A percentile compares a stretch with the other conserved stretches of the same genome.
These are phyloP conservation scores for Gaeumannomyces tritici DNA, from an alignment of 2,329 filamentous ascomycete species.

Conservation along the genomic window DNA sequence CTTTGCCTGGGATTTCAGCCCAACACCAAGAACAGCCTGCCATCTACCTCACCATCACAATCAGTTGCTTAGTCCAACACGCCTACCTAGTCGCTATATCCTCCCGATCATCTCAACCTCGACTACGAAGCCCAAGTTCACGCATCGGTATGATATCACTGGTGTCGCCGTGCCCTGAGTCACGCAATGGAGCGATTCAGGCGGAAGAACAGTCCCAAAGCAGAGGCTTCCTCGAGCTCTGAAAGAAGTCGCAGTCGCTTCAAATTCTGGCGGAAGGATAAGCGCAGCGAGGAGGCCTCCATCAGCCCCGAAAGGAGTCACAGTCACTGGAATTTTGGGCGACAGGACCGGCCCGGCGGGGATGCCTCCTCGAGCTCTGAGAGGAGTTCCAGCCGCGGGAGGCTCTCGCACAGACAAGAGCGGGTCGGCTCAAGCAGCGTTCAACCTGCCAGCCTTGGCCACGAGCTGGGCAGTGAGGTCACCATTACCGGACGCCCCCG, in stretches of 20 bases:
- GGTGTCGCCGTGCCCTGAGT: neutral
- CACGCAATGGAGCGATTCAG: neutral
- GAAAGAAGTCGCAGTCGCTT: too few species aligned
- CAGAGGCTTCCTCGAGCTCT: too few species aligned
- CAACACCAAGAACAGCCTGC: neutral
- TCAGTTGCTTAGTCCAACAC: neutral
- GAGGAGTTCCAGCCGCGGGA: neutral
- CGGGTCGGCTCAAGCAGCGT: neutral
- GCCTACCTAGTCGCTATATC: neutral
- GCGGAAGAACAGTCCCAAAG: too few species aligned
- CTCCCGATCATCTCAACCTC: neutral
- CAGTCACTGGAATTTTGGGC: too few species aligned
- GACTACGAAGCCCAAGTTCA: neutral
- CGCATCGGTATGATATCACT: neutral
- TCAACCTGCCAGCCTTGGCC: neutral
- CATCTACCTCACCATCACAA: neutral
- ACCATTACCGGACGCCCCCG: neutral
- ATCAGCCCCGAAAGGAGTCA: too few species aligned
- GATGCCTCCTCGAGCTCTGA: neutral
- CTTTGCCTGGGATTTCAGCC: neutral
- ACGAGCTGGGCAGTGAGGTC: neutral
- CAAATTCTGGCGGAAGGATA: too few species aligned
- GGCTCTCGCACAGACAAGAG: neutral
- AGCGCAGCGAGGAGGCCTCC: too few species aligned
- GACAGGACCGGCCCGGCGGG: too few species aligned